These are phyloP conservation scores for Yamadazyma taylorii DNA, from an alignment of 1,139 yeast species.

Conservation along the genomic window DNA sequence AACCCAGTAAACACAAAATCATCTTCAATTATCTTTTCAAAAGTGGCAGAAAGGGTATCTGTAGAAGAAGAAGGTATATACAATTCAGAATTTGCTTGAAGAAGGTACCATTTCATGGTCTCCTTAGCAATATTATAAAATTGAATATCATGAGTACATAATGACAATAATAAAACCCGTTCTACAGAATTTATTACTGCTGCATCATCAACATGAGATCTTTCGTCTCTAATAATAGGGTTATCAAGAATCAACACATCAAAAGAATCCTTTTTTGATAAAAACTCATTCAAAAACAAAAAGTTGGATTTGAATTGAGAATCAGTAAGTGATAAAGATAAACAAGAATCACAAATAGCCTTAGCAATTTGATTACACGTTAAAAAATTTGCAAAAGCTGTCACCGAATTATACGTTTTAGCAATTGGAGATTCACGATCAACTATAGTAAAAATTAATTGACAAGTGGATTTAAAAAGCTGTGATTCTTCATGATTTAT, in stretches of 20 bases:
- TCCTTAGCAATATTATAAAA: conserved; percentile 53
- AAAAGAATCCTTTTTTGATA: conserved; percentile 24
- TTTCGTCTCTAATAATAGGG: conserved; percentile 19
- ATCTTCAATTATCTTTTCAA: conserved; percentile 53
- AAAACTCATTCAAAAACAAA: conserved; percentile 33
- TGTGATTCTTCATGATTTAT: conserved; percentile 17
- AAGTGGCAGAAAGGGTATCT: conserved; percentile 44
- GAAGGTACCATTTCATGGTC: conserved; percentile 46
- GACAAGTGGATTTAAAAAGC: conserved; percentile 39
- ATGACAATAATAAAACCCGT: conserved; percentile 46
- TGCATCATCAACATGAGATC: conserved; percentile 15
- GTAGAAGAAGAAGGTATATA: conserved; percentile 11
- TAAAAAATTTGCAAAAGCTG: conserved; percentile 29
- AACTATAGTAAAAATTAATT: conserved; percentile 35
- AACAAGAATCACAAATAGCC: conserved; percentile 38
- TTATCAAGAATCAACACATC: conserved; percentile 23
- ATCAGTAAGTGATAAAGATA: conserved; percentile 35
- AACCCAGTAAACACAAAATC: conserved; percentile 68
- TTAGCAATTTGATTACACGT: conserved; percentile 36
- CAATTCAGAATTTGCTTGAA: conserved; percentile 27
- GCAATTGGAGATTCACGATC: conserved; percentile 19
- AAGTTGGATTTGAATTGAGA: conserved; percentile 41
- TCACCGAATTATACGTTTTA: conserved; percentile 18
- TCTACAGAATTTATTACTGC: conserved; percentile 27
- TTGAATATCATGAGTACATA: conserved; percentile 60